phyloP scores from a whole-genome alignment of 2,329 filamentous ascomycete species.

The Penicillium concentricum region DNA sequence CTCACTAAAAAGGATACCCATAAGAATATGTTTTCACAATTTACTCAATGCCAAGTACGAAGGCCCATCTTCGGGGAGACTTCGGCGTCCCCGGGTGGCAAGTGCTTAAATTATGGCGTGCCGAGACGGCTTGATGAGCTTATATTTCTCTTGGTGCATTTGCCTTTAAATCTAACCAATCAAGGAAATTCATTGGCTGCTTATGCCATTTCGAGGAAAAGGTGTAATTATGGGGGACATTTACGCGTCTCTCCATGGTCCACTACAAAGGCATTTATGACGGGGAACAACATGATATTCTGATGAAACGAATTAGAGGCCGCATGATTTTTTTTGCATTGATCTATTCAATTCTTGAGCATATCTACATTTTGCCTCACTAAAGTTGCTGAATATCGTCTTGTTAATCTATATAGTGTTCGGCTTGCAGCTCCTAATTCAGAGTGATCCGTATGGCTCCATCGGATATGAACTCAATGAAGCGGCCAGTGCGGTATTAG shows the following conservation, averaged over 20 bases:
- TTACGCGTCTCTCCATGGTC: background rate
- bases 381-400: too few species aligned
- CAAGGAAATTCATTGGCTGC: background rate
- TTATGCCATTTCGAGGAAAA: background rate
- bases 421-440: too few species aligned
- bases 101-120: slow-evolving; percentile 4
- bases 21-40: background rate
- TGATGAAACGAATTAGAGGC: too few species aligned
- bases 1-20: background rate
- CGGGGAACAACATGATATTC: too few species aligned
- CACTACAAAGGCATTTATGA: background rate
- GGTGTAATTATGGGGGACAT: background rate
- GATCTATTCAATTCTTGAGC: too few species aligned
- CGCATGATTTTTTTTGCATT: too few species aligned
- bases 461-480: background rate
- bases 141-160: background rate
- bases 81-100: background rate
- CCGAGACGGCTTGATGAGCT: background rate
- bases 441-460: too few species aligned
- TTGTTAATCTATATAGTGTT: too few species aligned
- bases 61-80: background rate
- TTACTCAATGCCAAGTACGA: background rate
- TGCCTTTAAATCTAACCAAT: background rate
- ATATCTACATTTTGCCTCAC: too few species aligned
- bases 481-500: background rate